Evolutionary conservation across 2,329 filamentous ascomycete species (phyloP).

Genomic region (Seiridium unicorne): DNA sequence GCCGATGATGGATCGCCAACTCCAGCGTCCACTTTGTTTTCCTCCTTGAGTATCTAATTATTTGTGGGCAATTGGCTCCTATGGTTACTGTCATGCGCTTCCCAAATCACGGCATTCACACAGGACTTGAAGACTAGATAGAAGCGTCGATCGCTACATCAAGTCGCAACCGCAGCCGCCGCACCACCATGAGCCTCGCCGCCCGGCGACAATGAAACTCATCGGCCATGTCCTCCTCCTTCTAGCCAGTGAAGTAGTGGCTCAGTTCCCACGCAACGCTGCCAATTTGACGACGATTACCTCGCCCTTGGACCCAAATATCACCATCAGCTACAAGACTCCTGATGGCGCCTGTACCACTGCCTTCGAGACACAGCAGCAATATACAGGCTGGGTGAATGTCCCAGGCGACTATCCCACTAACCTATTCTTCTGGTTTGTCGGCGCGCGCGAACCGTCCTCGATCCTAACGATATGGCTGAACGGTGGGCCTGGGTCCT

Average conservation of each 20-base stretch:
- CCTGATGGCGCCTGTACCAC: constrained; percentile 62
- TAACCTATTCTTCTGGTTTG: constrained; percentile 52
- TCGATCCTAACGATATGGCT: constrained; percentile 57
- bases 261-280: constrained; percentile 28
- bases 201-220: constrained; percentile 14
- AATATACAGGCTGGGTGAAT: constrained; percentile 69
- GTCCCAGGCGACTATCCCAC: constrained; percentile 54
- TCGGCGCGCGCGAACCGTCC: constrained; percentile 41
- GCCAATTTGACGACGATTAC: constrained; percentile 52
- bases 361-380: constrained; percentile 62
- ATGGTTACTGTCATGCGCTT: too few relatives aligned
- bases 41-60: too few relatives aligned
- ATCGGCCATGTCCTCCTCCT: constrained; percentile 1
- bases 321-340: constrained; percentile 68
- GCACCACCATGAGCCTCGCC: constrained; percentile 13
- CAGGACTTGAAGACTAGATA: neutral
- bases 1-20: too few relatives aligned
- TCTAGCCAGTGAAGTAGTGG: constrained; percentile 9
- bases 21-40: too few relatives aligned
- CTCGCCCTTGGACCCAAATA: constrained; percentile 61
- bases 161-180: neutral
- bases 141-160: neutral
- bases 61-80: too few relatives aligned
- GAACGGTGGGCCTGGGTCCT: constrained; percentile 65
- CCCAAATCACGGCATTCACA: too few relatives aligned